These are phyloP conservation scores for Saksenaea vasiformis DNA, from an alignment of 371 early-diverging fungal species.

Conservation along the genomic window DNA sequence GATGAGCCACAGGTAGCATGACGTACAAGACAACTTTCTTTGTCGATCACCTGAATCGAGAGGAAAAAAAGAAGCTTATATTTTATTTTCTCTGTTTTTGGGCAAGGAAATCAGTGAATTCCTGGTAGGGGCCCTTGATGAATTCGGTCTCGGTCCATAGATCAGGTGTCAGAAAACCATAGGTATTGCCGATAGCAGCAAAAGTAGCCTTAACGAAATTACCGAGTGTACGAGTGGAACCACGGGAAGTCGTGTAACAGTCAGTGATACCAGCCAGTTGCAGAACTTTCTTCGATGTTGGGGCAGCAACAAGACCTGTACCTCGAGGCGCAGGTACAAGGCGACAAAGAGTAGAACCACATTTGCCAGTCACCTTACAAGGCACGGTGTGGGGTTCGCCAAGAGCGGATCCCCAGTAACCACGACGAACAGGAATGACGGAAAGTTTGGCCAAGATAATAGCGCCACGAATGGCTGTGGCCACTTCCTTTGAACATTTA, in stretches of 20 bases:
- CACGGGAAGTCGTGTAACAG: constrained; percentile 96
- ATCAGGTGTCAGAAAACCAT: constrained; percentile 97
- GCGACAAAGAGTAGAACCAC: constrained; percentile 96
- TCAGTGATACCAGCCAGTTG: constrained; percentile 99
- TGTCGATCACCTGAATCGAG: neutral
- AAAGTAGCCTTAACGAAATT: constrained; percentile 99
- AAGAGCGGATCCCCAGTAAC: constrained; percentile 98
- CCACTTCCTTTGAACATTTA: constrained; percentile 99
- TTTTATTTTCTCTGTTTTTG: constrained; percentile 54
- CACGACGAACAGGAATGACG: constrained; percentile 98
- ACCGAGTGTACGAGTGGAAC: constrained; percentile 90
- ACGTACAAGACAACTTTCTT: neutral
- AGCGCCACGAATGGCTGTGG: constrained; percentile 98
- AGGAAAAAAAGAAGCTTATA: neutral
- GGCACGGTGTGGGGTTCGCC: constrained; percentile 99
- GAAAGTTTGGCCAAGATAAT: constrained; percentile 98
- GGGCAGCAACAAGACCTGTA: constrained; percentile 98
- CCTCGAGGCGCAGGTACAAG: constrained; percentile 99
- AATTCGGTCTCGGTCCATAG: constrained; percentile 94
- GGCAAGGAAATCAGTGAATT: constrained; percentile 90
- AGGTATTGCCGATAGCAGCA: constrained; percentile 97
- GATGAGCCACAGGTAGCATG: neutral
- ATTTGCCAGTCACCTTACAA: constrained; percentile 98
- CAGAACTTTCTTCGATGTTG: constrained; percentile 97
- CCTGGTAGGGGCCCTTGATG: constrained; percentile 92